Conservation (phyloP, 2,329 filamentous ascomycete genomes). For the Ilyonectria robusta region DNA sequence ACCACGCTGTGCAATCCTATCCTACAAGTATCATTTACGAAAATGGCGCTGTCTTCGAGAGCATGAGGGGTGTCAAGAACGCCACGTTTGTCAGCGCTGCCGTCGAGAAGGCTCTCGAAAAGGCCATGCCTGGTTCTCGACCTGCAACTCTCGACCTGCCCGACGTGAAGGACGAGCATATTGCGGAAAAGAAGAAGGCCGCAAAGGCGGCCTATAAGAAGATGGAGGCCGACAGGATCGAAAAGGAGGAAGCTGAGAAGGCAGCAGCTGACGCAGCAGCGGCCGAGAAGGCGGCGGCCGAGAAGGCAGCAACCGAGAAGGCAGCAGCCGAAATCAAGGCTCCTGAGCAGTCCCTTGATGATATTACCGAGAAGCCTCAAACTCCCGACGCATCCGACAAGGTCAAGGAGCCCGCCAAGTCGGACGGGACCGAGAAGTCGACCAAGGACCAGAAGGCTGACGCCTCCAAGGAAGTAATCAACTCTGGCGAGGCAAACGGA, state of each 20-base stretch:
- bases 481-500: neutral
- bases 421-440: slow-evolving; percentile 44
- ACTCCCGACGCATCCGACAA: slow-evolving; percentile 49
- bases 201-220: slow-evolving; percentile 54
- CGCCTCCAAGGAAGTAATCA: slow-evolving; percentile 45
- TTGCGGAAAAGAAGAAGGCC: slow-evolving; percentile 35
- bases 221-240: slow-evolving; percentile 32
- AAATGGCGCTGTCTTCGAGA: slow-evolving; percentile 77
- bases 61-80: slow-evolving; percentile 75
- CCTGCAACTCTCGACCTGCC: slow-evolving; percentile 68
- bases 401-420: slow-evolving; percentile 42
- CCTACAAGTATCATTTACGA: slow-evolving; percentile 87
- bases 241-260: slow-evolving; percentile 30
- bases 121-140: slow-evolving; percentile 84
- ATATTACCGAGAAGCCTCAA: slow-evolving; percentile 47
- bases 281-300: slow-evolving; percentile 34
- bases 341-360: slow-evolving; percentile 34
- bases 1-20: slow-evolving; percentile 77
- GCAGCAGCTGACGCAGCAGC: slow-evolving; percentile 35
- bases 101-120: slow-evolving; percentile 83
- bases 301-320: slow-evolving; percentile 36
- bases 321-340: slow-evolving; percentile 28
- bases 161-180: slow-evolving; percentile 18
- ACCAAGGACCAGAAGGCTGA: slow-evolving; percentile 34
- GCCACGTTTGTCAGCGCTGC: slow-evolving; percentile 77